These are phyloP conservation scores for Blumeriella jaapii DNA, from an alignment of 2,329 filamentous ascomycete genomes.

Conservation along the genomic window DNA sequence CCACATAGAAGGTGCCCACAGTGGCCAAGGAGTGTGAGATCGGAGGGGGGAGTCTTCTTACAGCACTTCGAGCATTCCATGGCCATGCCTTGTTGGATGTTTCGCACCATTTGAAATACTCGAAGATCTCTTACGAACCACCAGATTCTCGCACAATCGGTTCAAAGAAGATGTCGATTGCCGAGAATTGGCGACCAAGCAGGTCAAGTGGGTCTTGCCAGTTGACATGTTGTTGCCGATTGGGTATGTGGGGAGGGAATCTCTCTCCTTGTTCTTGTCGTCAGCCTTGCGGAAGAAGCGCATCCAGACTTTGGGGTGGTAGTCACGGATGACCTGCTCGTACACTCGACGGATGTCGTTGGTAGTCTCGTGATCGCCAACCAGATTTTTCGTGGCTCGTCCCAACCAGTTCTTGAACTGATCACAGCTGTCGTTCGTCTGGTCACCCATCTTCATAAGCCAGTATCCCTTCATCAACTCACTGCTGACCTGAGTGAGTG, in stretches of 20 bases:
- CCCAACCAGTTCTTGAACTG: not conserved
- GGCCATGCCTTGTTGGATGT: not conserved
- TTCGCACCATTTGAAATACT: not conserved
- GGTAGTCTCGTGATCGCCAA: too few relatives aligned
- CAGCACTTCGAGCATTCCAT: not conserved
- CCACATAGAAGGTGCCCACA: slow-evolving; percentile 43
- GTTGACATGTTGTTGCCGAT: too few relatives aligned
- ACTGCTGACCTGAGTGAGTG: not conserved
- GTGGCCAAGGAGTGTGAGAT: slow-evolving; percentile 32
- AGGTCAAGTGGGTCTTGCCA: too few relatives aligned
- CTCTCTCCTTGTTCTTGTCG: too few relatives aligned
- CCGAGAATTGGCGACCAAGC: too few relatives aligned
- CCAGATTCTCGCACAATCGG: not conserved
- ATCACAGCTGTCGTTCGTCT: too few relatives aligned
- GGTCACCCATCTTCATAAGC: slow-evolving; percentile 1
- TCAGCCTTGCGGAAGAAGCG: too few relatives aligned
- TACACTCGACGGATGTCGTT: too few relatives aligned
- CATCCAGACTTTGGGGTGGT: too few relatives aligned
- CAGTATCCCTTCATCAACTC: not conserved
- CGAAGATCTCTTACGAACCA: slow-evolving; percentile 1
- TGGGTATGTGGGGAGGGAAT: too few relatives aligned
- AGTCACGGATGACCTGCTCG: too few relatives aligned
- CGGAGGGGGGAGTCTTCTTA: not conserved
- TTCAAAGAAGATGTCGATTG: not conserved
- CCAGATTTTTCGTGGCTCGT: not conserved